Evolutionary conservation across 2,329 filamentous ascomycete genomes (phyloP), one percentile per base, ranked within the genome.

Genomic region (Calonectria pseudoturangicola): DNA sequence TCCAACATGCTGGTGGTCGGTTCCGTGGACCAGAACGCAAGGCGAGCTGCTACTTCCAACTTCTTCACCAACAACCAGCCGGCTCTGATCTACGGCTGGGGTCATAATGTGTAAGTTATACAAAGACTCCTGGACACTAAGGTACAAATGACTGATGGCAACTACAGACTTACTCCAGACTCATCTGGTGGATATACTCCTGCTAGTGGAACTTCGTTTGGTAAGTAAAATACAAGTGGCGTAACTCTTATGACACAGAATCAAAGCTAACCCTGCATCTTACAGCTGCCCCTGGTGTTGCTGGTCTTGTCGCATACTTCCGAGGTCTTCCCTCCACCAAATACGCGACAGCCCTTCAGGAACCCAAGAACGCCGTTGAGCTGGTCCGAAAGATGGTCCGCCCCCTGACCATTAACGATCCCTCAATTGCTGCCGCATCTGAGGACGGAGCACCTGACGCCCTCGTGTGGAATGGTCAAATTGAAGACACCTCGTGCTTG

Each of bases 1-100:
- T 21, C 54, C 33, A 58, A 58, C n/a, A 58, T 58, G 54, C 54
- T 58, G 30, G 54, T 58, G n/a, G 54, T 58, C 13, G 54, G 54
- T 16, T 58, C 54, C 5, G 54, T 58, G 15, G 54, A 60, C 36
- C 21, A 60, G 54, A 60, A 60, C 33, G 54, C 54, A 16, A 60
- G 54, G 9, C 54, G 54, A 18, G 54, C 54, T 2, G 54, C 54
- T 12, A 60, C 54, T 18, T 60, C 54, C 21, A 60, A 60, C 36
- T 60, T 41, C 36, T 60, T 10, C 15, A 60, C 36, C 13, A 41
- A 27, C 54, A 60, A 60, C 33, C 54, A 60, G 7, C 54, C 54
- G 8, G 54, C 33, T 21, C 16, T 60, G 54, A 41, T 60, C 28
- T 60, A 60, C 16, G 54, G 21, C 33, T 60, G 54, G 54, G 54